Percentiles rank a stretch among this genome's conserved stretches.
Conservation (phyloP, 2,329 filamentous ascomycete species). For the Fusarium globosum region DNA sequence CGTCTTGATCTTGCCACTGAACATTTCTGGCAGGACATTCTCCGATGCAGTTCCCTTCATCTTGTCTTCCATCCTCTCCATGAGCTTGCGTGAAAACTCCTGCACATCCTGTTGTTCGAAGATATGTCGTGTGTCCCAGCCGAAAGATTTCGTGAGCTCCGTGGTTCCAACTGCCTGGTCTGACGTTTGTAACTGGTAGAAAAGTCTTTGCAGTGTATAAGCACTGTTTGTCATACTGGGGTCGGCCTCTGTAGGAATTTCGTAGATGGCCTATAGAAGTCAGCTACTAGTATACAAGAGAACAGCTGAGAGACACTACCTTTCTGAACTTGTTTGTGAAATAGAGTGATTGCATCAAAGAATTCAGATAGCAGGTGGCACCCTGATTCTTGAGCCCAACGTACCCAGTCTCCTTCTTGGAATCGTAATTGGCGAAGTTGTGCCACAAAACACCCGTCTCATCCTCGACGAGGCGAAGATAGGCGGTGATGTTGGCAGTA, state of each 20-base stretch:
- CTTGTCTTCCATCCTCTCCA: slow-evolving; percentile 95
- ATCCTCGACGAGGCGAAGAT: slow-evolving; percentile 84
- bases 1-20: slow-evolving; percentile 97
- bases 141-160: slow-evolving; percentile 95
- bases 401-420: slow-evolving; percentile 98
- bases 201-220: slow-evolving; percentile 91
- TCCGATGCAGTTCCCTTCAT: slow-evolving; percentile 98
- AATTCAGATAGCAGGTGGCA: slow-evolving; percentile 90
- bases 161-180: slow-evolving; percentile 86
- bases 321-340: slow-evolving; percentile 95
- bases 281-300: slow-evolving; percentile 8
- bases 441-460: slow-evolving; percentile 92
- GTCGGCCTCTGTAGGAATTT: slow-evolving; percentile 92
- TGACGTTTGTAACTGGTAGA: slow-evolving; percentile 93
- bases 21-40: slow-evolving; percentile 88
- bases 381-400: slow-evolving; percentile 97
- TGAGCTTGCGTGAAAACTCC: slow-evolving; percentile 93
- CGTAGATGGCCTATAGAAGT: slow-evolving; percentile 81
- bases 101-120: slow-evolving; percentile 99
- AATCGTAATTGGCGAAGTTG: slow-evolving; percentile 94
- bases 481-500: slow-evolving; percentile 82
- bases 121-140: slow-evolving; percentile 97
- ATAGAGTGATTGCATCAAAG: slow-evolving; percentile 83
- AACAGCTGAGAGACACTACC: slow-evolving; percentile 56
- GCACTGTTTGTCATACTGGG: slow-evolving; percentile 87